Evolutionary conservation across 257 asterid genomes (phyloP), one percentile per base, ranked within the genome.

Genomic region (Capsicum rhomboideum): DNA sequence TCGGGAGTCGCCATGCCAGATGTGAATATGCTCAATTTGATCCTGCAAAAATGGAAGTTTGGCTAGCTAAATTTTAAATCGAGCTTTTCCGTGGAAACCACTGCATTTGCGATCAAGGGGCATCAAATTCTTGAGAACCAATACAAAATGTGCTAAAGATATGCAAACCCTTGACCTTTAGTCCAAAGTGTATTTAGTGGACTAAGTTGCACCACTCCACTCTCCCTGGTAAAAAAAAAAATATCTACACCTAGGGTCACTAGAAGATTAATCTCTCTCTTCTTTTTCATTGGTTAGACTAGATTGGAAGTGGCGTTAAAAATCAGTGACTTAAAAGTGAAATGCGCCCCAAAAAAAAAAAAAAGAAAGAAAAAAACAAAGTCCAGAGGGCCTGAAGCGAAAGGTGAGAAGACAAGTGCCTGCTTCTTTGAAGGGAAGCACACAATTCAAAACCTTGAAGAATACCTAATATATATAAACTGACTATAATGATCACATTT

Each of bases 1-100:
- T 84, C 93, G 98, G 78, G 85, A 56, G 31, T 93, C 86, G 49
- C 91, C 91, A 34, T 92, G 91, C 99, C 99, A 96, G 82, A 96
- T 90, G 89, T 96, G 92, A 88, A 94, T 93, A 87, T 93, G 95
- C 90, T 93, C 95, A 88, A 86, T 87, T 78, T 94, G 90, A 84
- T 92, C 98, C 99, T 97, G 90, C 86, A 89, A 84, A 26, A 42
- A 40, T 11, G 28, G 66, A 16, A 42, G 63, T 53, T 64, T 31
- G 28, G 56, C 44, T 8, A 75, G 52, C 17, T 34, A 20, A 50
- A 77, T 28, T 46, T 34, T 23, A 6, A 16, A 77, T 28, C 1
- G 9, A 10, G 0, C 16, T 50, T 77, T 50, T 77, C 82, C 13
- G 1, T 77, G 13, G 63, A 26, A 50, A 50, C 42, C 17, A 26